Base-by-base conservation (phyloP, 805 yeast genomes). In the Ascoidea tarda region DNA sequence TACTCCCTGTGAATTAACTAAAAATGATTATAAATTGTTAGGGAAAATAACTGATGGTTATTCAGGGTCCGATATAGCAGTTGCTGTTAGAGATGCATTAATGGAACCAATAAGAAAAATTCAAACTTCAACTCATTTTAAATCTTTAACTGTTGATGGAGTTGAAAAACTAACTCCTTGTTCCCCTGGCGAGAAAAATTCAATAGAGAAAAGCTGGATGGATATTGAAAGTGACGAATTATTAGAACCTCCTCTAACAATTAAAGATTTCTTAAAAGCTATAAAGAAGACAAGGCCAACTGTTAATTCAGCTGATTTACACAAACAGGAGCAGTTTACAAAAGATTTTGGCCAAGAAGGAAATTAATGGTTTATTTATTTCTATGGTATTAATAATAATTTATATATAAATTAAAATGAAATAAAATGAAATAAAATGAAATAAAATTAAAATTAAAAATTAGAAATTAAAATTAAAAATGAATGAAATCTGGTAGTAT, bases 261-360 rank as follows among this genome's bases (percentile, higher is more conserved):
- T 93, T 52, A 89, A 88, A 63, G 99, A 93, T 68, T 93, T 93
- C 70, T 77, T 91, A 57, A 89, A 90, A 68, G 95, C 97, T 1
- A 81, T 93, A 53, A 87, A 87, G 67, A 80, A 83, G 38, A 87
- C 95, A 52, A 78, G 97, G 64, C 99, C 99, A 16, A 93, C 99
- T 0, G 98, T 93, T 45, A 93, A 93, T 63, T 82, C 77, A 48
- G 77, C 76, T 8, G 99, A 93, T 65, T 77, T 93, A 55, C 75
- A 72, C 55, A 84, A 83, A 62, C 97, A 91, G 66, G 79, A 80
- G 49, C 85, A 87, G 58, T 93, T 93, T 64, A 93, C 99, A 0
- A 77, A 76, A 48, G 99, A 93, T 68, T 93, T 93, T 65, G 99
- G 99, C 46, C 96, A 91, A 61, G 99, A 93, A 67, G 99, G 99